Base-by-base conservation (phyloP, 306 rosid species). In the Chamaecrista fasciculata region DNA sequence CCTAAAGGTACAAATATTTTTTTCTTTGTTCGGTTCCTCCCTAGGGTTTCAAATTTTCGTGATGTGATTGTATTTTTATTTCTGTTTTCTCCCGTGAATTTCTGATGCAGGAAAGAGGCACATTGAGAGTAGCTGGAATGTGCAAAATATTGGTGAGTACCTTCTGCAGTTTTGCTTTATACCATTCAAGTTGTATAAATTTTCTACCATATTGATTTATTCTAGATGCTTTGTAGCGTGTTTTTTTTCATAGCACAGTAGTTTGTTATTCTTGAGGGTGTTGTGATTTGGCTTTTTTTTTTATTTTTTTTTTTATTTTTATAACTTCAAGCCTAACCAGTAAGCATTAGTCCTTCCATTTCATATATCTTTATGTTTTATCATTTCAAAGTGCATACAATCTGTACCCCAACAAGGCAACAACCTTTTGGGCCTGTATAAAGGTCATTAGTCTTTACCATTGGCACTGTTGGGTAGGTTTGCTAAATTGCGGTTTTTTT, bases 121-220 rank as follows among this genome's bases (percentile, higher is more conserved):
- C 95, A 33, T 47, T 86, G 76, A 88, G 97, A 80, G 86, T 84
- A 55, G 91, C 88, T 84, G 86, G 92, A 44, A 85, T 95, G 92
- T 60, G 78, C 76, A 95, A 81, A 89, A 88, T 91, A 71, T 76
- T 95, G 97, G 99, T 95, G 86, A 74, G 97, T 76, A 61, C 52
- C 73, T 71, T 52, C 66, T 25, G 52, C 56, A 42, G 36, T 51
- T 50, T 29, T 70, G 69, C 21, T 43, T 37, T 53, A 11, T 31
- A 28, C 57, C 67, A 3, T 26, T 76, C 50, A 23, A 71, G 33
- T 69, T 67, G 64, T 51, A 58, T 51, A 60, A 15, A 47, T 47
- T 51, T 48, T 75, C 67, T 58, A n/a, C 66, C 16, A 53, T 28
- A 49, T 26, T 63, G 60, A 10, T 51, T 67, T 9, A 48, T 57